A percentile compares a stretch with the other conserved stretches of the same genome.
These are phyloP conservation scores for Ustilago shanxiensis DNA, from an alignment of 1,284 basidiomycete species.

Conservation along the genomic window DNA sequence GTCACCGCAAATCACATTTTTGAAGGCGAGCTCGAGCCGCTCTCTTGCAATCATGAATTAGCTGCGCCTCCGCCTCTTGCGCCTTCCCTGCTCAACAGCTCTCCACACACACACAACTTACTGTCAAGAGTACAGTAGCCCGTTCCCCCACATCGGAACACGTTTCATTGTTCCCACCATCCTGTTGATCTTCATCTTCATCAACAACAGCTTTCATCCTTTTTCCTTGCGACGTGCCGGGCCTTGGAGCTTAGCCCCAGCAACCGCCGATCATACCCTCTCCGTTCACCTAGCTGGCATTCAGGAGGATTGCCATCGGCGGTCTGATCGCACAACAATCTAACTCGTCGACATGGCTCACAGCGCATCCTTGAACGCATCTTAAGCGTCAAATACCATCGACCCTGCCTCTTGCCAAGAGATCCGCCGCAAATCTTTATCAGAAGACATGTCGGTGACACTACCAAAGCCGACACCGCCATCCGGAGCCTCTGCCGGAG, in stretches of 20 bases:
- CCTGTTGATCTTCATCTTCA: slow-evolving; percentile 1
- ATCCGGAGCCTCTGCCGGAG: neutral
- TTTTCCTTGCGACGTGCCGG: neutral
- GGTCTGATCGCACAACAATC: neutral
- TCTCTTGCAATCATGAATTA: neutral
- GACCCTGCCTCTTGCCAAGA: neutral
- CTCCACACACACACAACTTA: neutral
- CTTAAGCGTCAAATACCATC: neutral
- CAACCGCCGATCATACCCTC: neutral
- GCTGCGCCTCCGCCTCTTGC: too few species aligned
- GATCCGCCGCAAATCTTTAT: neutral
- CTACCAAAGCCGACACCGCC: neutral
- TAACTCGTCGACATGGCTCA: slow-evolving; percentile 8
- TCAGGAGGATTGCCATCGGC: neutral
- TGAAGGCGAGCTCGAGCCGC: slow-evolving; percentile 8
- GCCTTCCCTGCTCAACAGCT: neutral
- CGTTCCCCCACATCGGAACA: too few species aligned
- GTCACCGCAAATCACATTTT: slow-evolving; percentile 14
- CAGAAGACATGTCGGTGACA: slow-evolving; percentile 16
- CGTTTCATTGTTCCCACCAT: neutral
- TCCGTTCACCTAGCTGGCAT: neutral
- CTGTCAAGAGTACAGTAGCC: too few species aligned
- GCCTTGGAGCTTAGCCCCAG: neutral
- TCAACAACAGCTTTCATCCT: neutral
- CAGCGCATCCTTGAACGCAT: neutral